A percentile compares a stretch with the other conserved stretches of the same genome.
phyloP scores from a whole-genome alignment of 2,329 filamentous ascomycete species.

The Ophiocordyceps camponoti-rufipedis region DNA sequence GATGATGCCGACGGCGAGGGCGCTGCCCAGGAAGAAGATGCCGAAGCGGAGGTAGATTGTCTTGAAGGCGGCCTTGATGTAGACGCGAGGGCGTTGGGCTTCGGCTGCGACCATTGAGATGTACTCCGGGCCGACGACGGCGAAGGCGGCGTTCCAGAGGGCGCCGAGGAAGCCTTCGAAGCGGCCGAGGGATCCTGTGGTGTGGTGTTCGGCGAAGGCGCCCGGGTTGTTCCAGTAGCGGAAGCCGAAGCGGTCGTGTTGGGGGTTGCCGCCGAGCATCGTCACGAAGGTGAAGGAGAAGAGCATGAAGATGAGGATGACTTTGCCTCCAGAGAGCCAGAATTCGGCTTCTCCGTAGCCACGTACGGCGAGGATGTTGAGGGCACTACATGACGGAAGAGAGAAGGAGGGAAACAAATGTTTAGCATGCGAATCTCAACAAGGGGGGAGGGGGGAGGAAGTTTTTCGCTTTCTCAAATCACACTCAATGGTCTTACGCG shows the following conservation, averaged over 20 bases:
- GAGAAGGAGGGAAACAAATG: slow-evolving; percentile 2
- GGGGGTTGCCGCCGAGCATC: slow-evolving; percentile 62
- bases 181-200: slow-evolving; percentile 40
- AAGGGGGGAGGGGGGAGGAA: not conserved
- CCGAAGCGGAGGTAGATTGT: slow-evolving; percentile 56
- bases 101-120: slow-evolving; percentile 53
- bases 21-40: slow-evolving; percentile 52
- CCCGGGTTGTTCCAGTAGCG: slow-evolving; percentile 38
- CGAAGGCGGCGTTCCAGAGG: slow-evolving; percentile 45
- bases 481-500: slow-evolving; percentile 18
- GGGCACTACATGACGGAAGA: slow-evolving; percentile 15
- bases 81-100: slow-evolving; percentile 41
- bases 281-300: slow-evolving; percentile 63
- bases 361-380: slow-evolving; percentile 48
- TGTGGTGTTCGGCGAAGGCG: slow-evolving; percentile 32
- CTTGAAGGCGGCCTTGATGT: slow-evolving; percentile 53
- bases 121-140: slow-evolving; percentile 49
- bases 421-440: slow-evolving; percentile 11
- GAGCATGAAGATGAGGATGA: slow-evolving; percentile 46
- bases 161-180: slow-evolving; percentile 55
- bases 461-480: too few species aligned
- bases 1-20: slow-evolving; percentile 46
- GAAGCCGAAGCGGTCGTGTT: slow-evolving; percentile 51
- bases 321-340: slow-evolving; percentile 43
- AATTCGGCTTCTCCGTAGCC: slow-evolving; percentile 59